Evolutionary conservation across 1,139 yeast genomes (phyloP).

Genomic region (Ashbya aceris): DNA sequence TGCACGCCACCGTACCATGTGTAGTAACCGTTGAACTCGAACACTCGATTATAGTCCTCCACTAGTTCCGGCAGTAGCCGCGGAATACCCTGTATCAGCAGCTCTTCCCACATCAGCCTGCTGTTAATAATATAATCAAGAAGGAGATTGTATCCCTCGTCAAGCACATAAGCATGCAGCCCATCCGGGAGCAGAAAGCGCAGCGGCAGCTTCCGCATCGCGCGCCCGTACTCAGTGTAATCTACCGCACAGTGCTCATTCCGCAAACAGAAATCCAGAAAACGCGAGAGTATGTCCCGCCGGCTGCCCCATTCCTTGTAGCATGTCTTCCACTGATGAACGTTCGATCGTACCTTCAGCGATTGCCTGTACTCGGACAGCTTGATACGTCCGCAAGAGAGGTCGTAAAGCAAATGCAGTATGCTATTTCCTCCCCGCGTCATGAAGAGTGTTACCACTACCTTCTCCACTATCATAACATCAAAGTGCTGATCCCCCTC

Average conservation of each 20-base stretch:
- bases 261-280: conserved; percentile 14
- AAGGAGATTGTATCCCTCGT: conserved; percentile 18
- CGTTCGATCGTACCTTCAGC: conserved; percentile 4
- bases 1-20: conserved; percentile 8
- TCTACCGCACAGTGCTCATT: conserved; percentile 12
- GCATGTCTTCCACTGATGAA: conserved; percentile 7
- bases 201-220: conserved; percentile 12
- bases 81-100: conserved; percentile 5
- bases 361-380: conserved; percentile 8
- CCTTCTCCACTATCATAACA: conserved; percentile 11
- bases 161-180: conserved; percentile 12
- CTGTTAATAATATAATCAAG: conserved; percentile 17
- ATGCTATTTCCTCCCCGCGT: conserved; percentile 20
- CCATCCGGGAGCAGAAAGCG: conserved; percentile 12
- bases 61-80: conserved; percentile 2
- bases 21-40: conserved; percentile 10
- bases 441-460: conserved; percentile 16
- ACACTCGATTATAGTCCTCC: conserved; percentile 5
- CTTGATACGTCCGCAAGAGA: conserved; percentile 8
- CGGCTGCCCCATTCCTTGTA: conserved; percentile 11
- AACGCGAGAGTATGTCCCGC: conserved; percentile 10
- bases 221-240: conserved; percentile 7
- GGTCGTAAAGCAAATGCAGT: conserved; percentile 10
- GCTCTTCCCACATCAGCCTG: conserved; percentile 8
- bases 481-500: background rate